A percentile compares a stretch with the other conserved stretches of the same genome.
phyloP scores from a whole-genome alignment of 768 basidiomycete species.

The Mycena floridula region DNA sequence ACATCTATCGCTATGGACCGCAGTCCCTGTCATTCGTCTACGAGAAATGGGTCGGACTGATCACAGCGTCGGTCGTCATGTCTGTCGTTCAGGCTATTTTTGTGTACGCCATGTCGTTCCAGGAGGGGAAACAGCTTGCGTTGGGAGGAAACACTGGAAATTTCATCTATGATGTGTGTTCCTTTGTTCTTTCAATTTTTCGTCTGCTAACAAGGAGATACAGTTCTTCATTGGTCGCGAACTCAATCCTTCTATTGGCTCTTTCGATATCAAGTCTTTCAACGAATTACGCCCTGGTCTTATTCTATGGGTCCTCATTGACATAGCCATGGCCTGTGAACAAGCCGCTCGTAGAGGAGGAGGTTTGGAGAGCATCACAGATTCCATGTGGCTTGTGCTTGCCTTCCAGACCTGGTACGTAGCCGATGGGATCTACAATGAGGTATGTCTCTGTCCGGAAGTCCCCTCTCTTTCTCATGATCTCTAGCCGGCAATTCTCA shows the following conservation, averaged over 20 bases:
- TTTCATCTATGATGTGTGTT: constrained; percentile 81
- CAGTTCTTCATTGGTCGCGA: constrained; percentile 95
- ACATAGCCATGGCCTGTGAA: constrained; percentile 87
- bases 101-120: constrained; percentile 71
- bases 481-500: constrained; percentile 74
- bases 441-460: constrained; percentile 41
- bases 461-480: not conserved
- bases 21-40: constrained; percentile 84
- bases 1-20: constrained; percentile 69
- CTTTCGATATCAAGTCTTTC: constrained; percentile 57
- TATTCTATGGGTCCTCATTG: constrained; percentile 86
- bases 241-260: constrained; percentile 84
- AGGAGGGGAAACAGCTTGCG: constrained; percentile 66
- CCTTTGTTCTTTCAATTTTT: not conserved
- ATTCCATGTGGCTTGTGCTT: constrained; percentile 88
- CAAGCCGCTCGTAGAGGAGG: constrained; percentile 84
- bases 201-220: constrained; percentile 1
- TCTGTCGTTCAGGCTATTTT: constrained; percentile 65
- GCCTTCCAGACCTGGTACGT: constrained; percentile 87
- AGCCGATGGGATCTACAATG: constrained; percentile 82
- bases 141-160: constrained; percentile 91
- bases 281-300: constrained; percentile 88
- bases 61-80: constrained; percentile 79
- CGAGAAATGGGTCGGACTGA: constrained; percentile 86
- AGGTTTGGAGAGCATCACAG: constrained; percentile 61